Percentiles rank a stretch among this genome's conserved stretches.
Conservation (phyloP, 2,329 filamentous ascomycete species). For the Thielaviopsis punctulata region DNA sequence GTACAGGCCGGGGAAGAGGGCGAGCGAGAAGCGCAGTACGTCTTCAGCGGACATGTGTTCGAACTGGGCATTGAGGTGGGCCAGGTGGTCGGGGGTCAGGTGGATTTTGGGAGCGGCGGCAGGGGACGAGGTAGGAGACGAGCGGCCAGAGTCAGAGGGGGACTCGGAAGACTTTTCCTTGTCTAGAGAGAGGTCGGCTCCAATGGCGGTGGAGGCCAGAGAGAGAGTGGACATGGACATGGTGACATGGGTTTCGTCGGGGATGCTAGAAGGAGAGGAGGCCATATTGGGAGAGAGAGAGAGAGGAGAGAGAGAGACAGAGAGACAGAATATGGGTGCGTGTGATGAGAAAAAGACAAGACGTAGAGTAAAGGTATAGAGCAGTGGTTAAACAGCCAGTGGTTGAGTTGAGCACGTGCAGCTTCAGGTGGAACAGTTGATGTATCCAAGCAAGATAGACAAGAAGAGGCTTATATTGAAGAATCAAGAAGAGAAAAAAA, state of each 20-base stretch:
- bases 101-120: conserved; percentile 50
- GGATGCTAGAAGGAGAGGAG: conserved; percentile 7
- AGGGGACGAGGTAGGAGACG: conserved; percentile 19
- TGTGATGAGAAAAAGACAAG: not conserved
- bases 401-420: not conserved
- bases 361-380: no score
- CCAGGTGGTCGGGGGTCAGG: conserved; percentile 75
- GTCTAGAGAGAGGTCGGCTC: conserved; percentile 23
- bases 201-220: conserved; percentile 12
- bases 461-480: not conserved
- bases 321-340: not conserved
- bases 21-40: conserved; percentile 80
- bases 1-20: conserved; percentile 76
- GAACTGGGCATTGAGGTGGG: conserved; percentile 79
- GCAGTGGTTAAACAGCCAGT: not conserved
- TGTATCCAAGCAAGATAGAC: not conserved
- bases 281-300: conserved; percentile 6
- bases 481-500: not conserved
- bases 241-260: conserved; percentile 6
- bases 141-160: conserved; percentile 54
- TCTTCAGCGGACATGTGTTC: conserved; percentile 80
- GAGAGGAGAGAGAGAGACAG: not conserved
- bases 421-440: conserved; percentile 7
- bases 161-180: conserved; percentile 44
- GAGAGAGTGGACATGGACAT: conserved; percentile 10